Evolutionary conservation across 768 basidiomycete genomes (phyloP).

Genomic region (Rhodosporidiobolus sp.): DNA sequence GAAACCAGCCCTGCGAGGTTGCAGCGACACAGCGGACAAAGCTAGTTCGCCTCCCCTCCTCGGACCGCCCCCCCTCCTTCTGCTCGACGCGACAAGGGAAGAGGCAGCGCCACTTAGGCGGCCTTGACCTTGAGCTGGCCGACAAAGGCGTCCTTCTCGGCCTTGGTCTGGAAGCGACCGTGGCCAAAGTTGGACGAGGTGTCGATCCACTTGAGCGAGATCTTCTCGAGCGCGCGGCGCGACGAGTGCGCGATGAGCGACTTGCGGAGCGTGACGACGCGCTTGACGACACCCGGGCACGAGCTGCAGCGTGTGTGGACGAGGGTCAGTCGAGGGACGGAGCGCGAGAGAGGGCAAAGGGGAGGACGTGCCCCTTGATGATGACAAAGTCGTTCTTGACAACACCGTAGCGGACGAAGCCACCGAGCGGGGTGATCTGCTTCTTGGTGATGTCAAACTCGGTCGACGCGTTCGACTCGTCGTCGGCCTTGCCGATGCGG

Average conservation of each 20-base stretch:
- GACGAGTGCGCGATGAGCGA: constrained; percentile 95
- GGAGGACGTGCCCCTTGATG: constrained; percentile 59
- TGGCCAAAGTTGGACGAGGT: constrained; percentile 61
- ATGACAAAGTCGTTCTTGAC: constrained; percentile 98
- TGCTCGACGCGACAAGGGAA: no score
- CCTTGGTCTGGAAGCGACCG: constrained; percentile 55
- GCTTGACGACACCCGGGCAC: constrained; percentile 93
- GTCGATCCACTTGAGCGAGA: constrained; percentile 48
- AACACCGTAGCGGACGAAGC: constrained; percentile 98
- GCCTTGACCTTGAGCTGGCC: constrained; percentile 52
- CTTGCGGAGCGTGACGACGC: constrained; percentile 94
- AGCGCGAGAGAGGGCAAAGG: background rate
- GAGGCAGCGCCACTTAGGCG: constrained; percentile 2
- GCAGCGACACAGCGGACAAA: no score
- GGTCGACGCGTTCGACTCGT: constrained; percentile 82
- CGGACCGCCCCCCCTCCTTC: no score
- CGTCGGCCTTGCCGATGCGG: constrained; percentile 77
- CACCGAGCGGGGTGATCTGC: constrained; percentile 84
- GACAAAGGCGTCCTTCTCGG: constrained; percentile 92
- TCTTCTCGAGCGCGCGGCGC: constrained; percentile 94
- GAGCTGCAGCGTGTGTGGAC: constrained; percentile 63
- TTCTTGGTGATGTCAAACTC: constrained; percentile 93
- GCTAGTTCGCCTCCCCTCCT: no score
- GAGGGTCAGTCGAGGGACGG: background rate
- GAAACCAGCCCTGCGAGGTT: no score